phyloP scores from a whole-genome alignment of 179 eudicot species.

The Silene coronaria region DNA sequence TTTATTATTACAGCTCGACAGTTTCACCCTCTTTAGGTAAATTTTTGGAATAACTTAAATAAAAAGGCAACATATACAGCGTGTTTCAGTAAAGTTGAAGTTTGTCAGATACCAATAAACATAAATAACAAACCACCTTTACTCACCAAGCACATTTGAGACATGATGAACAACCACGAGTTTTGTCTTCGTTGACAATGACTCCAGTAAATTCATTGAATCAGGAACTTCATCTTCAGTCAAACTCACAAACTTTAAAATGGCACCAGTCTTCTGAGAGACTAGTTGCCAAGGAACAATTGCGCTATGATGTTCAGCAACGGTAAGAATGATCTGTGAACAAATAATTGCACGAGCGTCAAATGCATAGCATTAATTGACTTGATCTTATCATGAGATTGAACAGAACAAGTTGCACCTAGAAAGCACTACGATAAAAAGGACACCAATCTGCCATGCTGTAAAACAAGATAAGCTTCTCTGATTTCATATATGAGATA shows the following conservation, averaged over 20 bases:
- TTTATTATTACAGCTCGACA: background rate
- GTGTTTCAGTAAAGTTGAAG: slow-evolving; percentile 1
- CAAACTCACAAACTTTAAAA: slow-evolving; percentile 61
- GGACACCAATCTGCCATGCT: background rate
- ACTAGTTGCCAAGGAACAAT: slow-evolving; percentile 97
- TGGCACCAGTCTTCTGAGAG: slow-evolving; percentile 82
- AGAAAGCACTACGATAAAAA: background rate
- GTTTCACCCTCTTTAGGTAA: background rate
- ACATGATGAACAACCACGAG: slow-evolving; percentile 80
- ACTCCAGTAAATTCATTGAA: slow-evolving; percentile 42
- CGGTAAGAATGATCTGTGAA: slow-evolving; percentile 65
- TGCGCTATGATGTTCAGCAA: slow-evolving; percentile 96
- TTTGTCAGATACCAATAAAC: background rate
- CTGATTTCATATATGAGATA: too few species aligned
- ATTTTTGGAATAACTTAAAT: too few species aligned
- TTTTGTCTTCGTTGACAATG: slow-evolving; percentile 69
- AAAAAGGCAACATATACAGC: background rate
- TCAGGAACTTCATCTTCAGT: slow-evolving; percentile 80
- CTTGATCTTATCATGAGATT: background rate
- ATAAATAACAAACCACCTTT: background rate
- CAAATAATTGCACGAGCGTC: slow-evolving; percentile 1
- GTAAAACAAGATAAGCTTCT: slow-evolving; percentile 2
- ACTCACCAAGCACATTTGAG: slow-evolving; percentile 81
- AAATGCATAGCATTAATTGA: background rate
- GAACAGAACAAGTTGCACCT: background rate